Evolutionary conservation across 2,329 filamentous ascomycete species (phyloP), one percentile per base, ranked within the genome.

Genomic region (Paecilomyces sp.): DNA sequence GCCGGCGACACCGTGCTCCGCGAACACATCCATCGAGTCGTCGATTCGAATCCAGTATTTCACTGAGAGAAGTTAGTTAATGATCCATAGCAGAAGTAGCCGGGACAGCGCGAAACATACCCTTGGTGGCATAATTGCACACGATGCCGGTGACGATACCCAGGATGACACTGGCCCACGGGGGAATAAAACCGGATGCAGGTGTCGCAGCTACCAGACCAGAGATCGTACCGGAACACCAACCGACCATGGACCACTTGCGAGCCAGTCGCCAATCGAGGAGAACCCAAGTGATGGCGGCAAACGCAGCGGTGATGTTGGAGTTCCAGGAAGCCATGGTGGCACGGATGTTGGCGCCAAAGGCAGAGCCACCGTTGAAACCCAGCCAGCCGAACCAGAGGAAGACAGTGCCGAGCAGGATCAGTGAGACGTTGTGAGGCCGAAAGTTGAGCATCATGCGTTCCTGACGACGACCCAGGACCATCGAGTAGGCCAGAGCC

Each of bases 361-460:
- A 96, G 47, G 93, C 81, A 25, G 92, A 97, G 64, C 94, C 94
- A 69, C 93, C 94, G 82, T 99, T 99, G 86, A 99, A 99, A 58
- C 92, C 94, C 65, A 99, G 83, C 94, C 94, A 99, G 71, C 94
- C 94, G 71, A 97, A 97, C 92, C 92, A 97, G 59, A 99, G 91
- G 69, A 99, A 85, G 65, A 96, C 85, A 3, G 94, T 97, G 64
- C 94, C 94, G 68, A 97, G 88, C 0, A 94, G 92, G 78, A 99
- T 96, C 71, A 97, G 85, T 5, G 92, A 96, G 66, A 97, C 94
- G 81, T 99, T 99, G 83, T 99, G 94, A 18, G 94, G 94, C 67
- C 94, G 91, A 85, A 97, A 97, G 84, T 97, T 97, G 78, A 97
- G 86, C 91, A 97, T 97, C 92, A 97, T 97, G 81, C 92, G 94